Percentiles rank a stretch among this genome's conserved stretches.
Evolutionary conservation across 306 rosid species (phyloP).

Genomic region (Vicia sativa): DNA sequence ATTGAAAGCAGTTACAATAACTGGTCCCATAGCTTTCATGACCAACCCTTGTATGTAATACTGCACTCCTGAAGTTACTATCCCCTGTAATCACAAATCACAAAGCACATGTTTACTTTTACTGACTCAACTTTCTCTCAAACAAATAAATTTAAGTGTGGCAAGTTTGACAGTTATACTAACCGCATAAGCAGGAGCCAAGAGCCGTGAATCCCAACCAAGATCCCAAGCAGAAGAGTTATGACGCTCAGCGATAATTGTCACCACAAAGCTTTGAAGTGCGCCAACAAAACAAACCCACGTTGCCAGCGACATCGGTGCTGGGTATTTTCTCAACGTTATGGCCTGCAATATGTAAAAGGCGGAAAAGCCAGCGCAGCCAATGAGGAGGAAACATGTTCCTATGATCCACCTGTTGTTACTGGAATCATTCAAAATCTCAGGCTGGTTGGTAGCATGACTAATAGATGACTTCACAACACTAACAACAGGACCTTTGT

Average conservation of each 20-base stretch:
- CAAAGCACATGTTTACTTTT: not conserved
- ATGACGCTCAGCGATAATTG: conserved; percentile 53
- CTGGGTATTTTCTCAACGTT: conserved; percentile 70
- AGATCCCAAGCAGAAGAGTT: conserved; percentile 58
- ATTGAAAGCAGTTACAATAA: conserved; percentile 78
- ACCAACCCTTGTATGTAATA: conserved; percentile 78
- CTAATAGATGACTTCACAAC: conserved; percentile 17
- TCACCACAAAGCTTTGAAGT: conserved; percentile 59
- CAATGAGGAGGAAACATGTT: conserved; percentile 60
- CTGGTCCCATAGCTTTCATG: conserved; percentile 69
- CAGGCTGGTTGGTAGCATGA: conserved; percentile 17
- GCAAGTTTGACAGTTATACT: not conserved
- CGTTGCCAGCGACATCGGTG: conserved; percentile 68
- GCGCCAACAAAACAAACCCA: conserved; percentile 71
- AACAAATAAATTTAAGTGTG: too few relatives aligned
- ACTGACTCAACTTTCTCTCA: too few relatives aligned
- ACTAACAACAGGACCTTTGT: conserved; percentile 68
- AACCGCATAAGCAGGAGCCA: conserved; percentile 69
- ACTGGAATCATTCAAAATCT: conserved; percentile 34
- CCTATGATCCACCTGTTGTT: conserved; percentile 54
- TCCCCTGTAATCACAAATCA: conserved; percentile 44
- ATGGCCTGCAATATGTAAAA: conserved; percentile 70
- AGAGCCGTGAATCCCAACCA: conserved; percentile 61
- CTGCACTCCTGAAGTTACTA: conserved; percentile 67
- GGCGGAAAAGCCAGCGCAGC: conserved; percentile 67